phyloP scores from a whole-genome alignment of 768 basidiomycete genomes.

The Mycena sanguinolenta region DNA sequence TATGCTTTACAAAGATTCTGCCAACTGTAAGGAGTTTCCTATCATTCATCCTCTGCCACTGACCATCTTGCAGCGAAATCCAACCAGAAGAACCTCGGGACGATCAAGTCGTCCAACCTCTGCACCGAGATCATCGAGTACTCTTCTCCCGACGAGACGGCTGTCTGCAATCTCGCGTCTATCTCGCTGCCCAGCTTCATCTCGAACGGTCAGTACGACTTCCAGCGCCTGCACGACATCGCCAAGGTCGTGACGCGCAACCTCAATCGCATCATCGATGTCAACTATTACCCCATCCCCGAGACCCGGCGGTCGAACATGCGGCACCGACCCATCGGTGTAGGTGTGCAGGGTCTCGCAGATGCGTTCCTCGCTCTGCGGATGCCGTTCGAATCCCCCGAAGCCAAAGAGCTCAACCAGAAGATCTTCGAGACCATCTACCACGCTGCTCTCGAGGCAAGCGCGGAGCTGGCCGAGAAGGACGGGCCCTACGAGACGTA shows the following conservation, averaged over 20 bases:
- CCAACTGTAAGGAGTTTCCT: conserved; percentile 74
- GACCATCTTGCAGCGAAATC: conserved; percentile 78
- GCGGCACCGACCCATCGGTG: conserved; percentile 96
- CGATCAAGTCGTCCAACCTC: conserved; percentile 98
- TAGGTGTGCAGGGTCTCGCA: conserved; percentile 98
- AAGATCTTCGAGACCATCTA: conserved; percentile 99
- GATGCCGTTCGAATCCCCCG: conserved; percentile 93
- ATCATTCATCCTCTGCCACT: neutral
- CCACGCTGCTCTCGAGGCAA: conserved; percentile 93
- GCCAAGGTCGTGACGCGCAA: conserved; percentile 93
- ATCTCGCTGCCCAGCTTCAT: conserved; percentile 95
- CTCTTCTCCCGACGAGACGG: conserved; percentile 96
- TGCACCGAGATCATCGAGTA: conserved; percentile 99
- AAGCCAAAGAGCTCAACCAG: conserved; percentile 89
- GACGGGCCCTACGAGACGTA: conserved; percentile 92
- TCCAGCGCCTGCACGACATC: conserved; percentile 94
- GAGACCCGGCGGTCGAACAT: conserved; percentile 95
- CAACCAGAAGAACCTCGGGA: conserved; percentile 98
- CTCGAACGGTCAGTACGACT: conserved; percentile 86
- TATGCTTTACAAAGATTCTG: conserved; percentile 98
- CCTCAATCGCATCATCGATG: conserved; percentile 93
- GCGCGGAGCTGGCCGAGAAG: conserved; percentile 83
- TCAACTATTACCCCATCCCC: conserved; percentile 95
- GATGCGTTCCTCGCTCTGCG: conserved; percentile 98
- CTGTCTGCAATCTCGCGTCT: conserved; percentile 98